Evolutionary conservation across 2,329 filamentous ascomycete species (phyloP), one percentile per base, ranked within the genome.

Genomic region (Colletotrichum camelliae): DNA sequence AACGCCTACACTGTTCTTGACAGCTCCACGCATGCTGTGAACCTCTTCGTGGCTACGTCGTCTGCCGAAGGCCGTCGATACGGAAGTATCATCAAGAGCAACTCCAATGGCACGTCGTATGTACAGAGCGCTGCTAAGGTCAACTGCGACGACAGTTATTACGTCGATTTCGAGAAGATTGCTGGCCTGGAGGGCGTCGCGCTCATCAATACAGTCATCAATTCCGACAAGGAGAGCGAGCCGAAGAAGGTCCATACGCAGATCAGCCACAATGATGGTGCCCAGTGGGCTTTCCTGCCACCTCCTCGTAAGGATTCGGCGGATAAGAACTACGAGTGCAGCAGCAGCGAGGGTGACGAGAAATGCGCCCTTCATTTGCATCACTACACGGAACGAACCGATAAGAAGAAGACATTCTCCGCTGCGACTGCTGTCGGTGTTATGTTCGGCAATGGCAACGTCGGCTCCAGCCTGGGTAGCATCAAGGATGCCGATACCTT

Each of bases 121-220:
- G 95, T 98, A 15, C 87, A 98, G 78, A 97, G 95, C 84, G 89
- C 97, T 29, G 88, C 91, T 65, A 92, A 91, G 24, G 95, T 98
- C 81, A 98, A 98, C 84, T 91, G 95, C 79, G 93, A 98, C 81
- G 87, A 89, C 15, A 80, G 83, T 3, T 96, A 93, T 58, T 98
- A 93, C 81, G 96, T 98, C 60, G 97, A 99, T 82, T 99, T 98
- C 84, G 97, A 99, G 83, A 98, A 98, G 87, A 95, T 98, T 88
- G 91, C 94, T 64, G 96, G 96, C 4, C 88, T 99, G 16, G 96
- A 99, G 84, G 97, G 97, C 58, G 95, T 99, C 67, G 92, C 93
- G 18, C 84, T 99, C 78, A 95, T 96, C 81, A 99, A 99, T 81
- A 87, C 95, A 9, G 95, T 99, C 21, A 88, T 90, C 64, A 98